Evolutionary conservation across 2,329 filamentous ascomycete species (phyloP).

Genomic region (Claviceps arundinis): DNA sequence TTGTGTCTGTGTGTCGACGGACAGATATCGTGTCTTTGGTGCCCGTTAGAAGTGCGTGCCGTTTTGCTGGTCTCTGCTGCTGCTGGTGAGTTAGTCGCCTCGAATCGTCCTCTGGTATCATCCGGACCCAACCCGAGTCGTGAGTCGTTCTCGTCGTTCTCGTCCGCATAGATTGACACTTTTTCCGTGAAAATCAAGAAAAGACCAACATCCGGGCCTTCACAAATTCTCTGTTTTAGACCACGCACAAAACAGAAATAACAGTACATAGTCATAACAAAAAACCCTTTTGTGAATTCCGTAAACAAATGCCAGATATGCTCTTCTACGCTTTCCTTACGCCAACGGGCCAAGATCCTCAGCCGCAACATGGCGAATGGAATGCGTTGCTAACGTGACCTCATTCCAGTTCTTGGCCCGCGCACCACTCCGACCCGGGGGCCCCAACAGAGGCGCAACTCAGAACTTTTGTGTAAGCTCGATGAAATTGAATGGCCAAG

Average conservation of each 20-base stretch:
- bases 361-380: constrained; percentile 16
- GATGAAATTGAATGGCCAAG: neutral
- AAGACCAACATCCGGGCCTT: neutral
- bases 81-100: too few relatives aligned
- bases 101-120: too few relatives aligned
- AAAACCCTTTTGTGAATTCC: neutral
- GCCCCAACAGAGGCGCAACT: neutral
- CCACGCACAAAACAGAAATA: neutral
- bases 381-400: constrained; percentile 26
- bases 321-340: too few relatives aligned
- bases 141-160: too few relatives aligned
- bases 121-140: too few relatives aligned
- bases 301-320: neutral
- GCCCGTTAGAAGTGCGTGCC: too few relatives aligned
- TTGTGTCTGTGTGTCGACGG: too few relatives aligned
- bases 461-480: neutral
- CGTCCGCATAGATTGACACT: too few relatives aligned
- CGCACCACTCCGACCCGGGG: constrained; percentile 4
- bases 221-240: neutral
- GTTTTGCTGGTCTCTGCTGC: too few relatives aligned
- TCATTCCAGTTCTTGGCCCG: constrained; percentile 20
- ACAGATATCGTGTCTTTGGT: too few relatives aligned
- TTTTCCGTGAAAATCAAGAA: neutral
- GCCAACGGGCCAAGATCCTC: too few relatives aligned
- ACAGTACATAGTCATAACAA: neutral